Evolutionary conservation across 306 rosid genomes (phyloP).

Genomic region (cucumber (Cucumis sativus)): Cucumber_9930_V3 NC_026655.2:18765501-18766000

Average conservation of each 20-base stretch:
- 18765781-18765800: background rate
- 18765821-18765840: slow-evolving; percentile 28
- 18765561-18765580: slow-evolving; percentile 38
- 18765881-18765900: slow-evolving; percentile 60
- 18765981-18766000: background rate
- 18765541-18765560: slow-evolving; percentile 50
- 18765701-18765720: slow-evolving; percentile 64
- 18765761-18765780: background rate
- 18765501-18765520: background rate
- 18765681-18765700: slow-evolving; percentile 46
- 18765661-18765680: slow-evolving; percentile 21
- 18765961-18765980: background rate
- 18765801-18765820: background rate
- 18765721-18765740: slow-evolving; percentile 46
- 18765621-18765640: slow-evolving; percentile 68
- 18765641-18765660: slow-evolving; percentile 71
- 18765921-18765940: slow-evolving; percentile 46
- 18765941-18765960: slow-evolving; percentile 51
- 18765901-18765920: slow-evolving; percentile 75
- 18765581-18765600: slow-evolving; percentile 53
- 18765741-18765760: background rate
- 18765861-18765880: slow-evolving; percentile 44
- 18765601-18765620: slow-evolving; percentile 64
- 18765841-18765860: slow-evolving; percentile 70
- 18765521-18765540: background rate